These are phyloP conservation scores for Zarea fungicola DNA, from an alignment of 2,329 filamentous ascomycete genomes.

Conservation along the genomic window DNA sequence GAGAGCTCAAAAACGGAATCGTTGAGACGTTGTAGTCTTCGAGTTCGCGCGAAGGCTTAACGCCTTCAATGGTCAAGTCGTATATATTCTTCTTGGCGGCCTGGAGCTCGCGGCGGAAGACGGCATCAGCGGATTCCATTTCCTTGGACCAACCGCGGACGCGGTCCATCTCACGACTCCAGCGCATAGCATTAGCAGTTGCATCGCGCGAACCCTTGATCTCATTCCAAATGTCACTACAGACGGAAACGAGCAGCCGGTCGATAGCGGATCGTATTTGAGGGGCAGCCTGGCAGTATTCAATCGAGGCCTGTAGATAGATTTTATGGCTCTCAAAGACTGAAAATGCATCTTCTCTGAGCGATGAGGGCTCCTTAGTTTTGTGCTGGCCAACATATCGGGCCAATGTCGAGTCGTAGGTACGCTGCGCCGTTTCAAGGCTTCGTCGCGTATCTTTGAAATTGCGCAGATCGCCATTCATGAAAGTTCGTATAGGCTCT, in stretches of 20 bases:
- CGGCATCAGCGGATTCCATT: conserved; percentile 82
- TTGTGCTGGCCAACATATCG: conserved; percentile 83
- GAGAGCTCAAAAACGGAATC: conserved; percentile 76
- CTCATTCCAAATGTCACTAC: conserved; percentile 83
- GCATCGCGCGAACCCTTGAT: conserved; percentile 68
- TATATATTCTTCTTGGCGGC: conserved; percentile 76
- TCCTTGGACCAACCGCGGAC: conserved; percentile 90
- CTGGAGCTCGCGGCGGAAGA: conserved; percentile 77
- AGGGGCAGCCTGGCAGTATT: conserved; percentile 84
- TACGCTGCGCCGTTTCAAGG: conserved; percentile 75
- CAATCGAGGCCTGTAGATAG: conserved; percentile 88
- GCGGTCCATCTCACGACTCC: conserved; percentile 78
- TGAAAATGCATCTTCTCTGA: conserved; percentile 93
- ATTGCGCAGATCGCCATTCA: conserved; percentile 70
- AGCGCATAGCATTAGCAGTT: conserved; percentile 59
- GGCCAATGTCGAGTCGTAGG: conserved; percentile 74
- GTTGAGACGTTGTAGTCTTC: conserved; percentile 90
- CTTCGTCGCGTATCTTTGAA: conserved; percentile 80
- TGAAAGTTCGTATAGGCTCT: conserved; percentile 76
- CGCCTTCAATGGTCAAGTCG: conserved; percentile 63
- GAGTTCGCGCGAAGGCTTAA: conserved; percentile 81
- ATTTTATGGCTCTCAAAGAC: conserved; percentile 87
- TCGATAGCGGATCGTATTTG: conserved; percentile 81
- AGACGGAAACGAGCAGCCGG: conserved; percentile 77
- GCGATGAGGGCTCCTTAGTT: conserved; percentile 83